Evolutionary conservation across 352 stramenopile genomes (phyloP), one percentile per base, ranked within the genome.

Genomic region (Pythium aquatile): DNA sequence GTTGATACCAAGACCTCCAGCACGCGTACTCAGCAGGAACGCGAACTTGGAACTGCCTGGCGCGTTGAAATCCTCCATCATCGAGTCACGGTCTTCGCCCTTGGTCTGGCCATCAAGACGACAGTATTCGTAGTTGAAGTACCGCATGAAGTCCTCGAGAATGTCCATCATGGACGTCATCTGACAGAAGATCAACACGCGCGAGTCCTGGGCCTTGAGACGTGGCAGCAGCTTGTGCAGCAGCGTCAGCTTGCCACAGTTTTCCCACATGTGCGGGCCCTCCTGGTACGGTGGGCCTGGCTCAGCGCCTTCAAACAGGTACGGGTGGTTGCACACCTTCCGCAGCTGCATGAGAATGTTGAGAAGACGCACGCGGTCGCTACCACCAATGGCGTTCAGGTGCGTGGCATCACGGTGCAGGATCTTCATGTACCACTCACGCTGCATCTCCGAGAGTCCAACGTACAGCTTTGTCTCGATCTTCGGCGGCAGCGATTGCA

Each of bases 131-230:
- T 94, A 83, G 52, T 66, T 66, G 55, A 90, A 87, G 74, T 87
- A 96, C 3, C 88, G 79, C 87, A 99, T 97, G 72, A 99, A 99
- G 76, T 99, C 98, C 73, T 99, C 98, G 24, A 99, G 65, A 70
- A 99, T 99, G 55, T 99, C 97, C 83, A 99, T 97, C 78, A 99
- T 97, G 35, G 96, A 96, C 47, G 97, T 99, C 98, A 99, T 99
- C 76, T 99, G 98, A 65, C 95, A 99, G 74, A 99, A 99, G 72
- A 99, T 99, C 17, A 99, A 78, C 28, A 99, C 94, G 20, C 94
- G 87, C 47, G 86, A 97, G 32, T 91, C 83, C 66, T 98, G 88
- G 0, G 76, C 78, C 67, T 91, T 93, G 7, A 98, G 77, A 56
- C 88, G 87, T 1, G 82, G 77, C 54, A 98, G 76, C n/a, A 98